Evolutionary conservation across 2,329 filamentous ascomycete species (phyloP).

Genomic region (Scedosporium aurantiacum): DNA sequence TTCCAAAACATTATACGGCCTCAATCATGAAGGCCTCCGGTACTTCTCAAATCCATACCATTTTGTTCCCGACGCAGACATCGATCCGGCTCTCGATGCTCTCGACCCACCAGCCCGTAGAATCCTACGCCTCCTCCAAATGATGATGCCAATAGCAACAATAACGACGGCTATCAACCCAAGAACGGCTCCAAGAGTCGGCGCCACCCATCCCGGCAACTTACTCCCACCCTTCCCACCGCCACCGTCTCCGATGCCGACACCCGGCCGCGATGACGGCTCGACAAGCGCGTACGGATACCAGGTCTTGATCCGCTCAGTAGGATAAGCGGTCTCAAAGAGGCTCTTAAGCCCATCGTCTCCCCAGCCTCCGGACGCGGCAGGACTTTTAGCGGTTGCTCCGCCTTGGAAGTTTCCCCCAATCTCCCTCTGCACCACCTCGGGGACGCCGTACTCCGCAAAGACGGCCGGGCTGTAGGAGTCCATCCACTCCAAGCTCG

Average conservation of each 20-base stretch:
- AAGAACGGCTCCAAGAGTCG: conserved; percentile 51
- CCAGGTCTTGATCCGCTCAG: conserved; percentile 43
- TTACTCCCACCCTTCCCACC: conserved; percentile 20
- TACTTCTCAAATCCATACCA: background rate
- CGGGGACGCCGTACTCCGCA: conserved; percentile 58
- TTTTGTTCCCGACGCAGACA: background rate
- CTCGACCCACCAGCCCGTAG: background rate
- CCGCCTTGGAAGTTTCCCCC: conserved; percentile 56
- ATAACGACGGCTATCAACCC: conserved; percentile 45
- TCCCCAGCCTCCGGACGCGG: conserved; percentile 45
- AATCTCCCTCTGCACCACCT: conserved; percentile 50
- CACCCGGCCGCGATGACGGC: conserved; percentile 11
- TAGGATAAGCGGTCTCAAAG: conserved; percentile 45
- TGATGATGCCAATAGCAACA: conserved; percentile 38
- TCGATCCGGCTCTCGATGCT: background rate
- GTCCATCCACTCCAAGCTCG: conserved; percentile 55
- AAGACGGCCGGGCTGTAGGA: conserved; percentile 56
- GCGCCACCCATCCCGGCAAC: conserved; percentile 46
- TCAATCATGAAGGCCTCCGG: background rate
- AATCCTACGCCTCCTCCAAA: conserved; percentile 10
- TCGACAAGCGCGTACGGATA: conserved; percentile 44
- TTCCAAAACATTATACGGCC: background rate
- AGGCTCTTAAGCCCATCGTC: conserved; percentile 34
- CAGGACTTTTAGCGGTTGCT: conserved; percentile 57
- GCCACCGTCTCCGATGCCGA: conserved; percentile 9